Evolutionary conservation across 164 flowering plant species (phyloP).

Genomic region (Aristolochia contorta): DNA sequence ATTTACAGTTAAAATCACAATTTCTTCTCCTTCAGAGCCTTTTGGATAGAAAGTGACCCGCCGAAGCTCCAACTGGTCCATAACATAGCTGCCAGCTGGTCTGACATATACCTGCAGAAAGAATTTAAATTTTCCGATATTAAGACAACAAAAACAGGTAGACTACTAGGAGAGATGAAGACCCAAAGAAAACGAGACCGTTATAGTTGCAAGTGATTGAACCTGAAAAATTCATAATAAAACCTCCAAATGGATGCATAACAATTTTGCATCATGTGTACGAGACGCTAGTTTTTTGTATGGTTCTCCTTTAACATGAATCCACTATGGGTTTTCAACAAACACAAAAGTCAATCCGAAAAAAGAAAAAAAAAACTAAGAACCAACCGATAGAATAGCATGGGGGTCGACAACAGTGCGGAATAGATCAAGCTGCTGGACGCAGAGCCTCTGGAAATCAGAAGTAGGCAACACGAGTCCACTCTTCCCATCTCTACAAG

Average conservation of each 20-base stretch:
- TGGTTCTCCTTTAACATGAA: not conserved
- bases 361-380: not conserved
- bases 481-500: slow-evolving; percentile 19
- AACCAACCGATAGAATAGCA: slow-evolving; percentile 55
- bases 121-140: not conserved
- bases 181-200: no score
- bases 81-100: slow-evolving; percentile 92
- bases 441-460: slow-evolving; percentile 76
- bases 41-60: slow-evolving; percentile 50
- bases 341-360: not conserved
- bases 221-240: not conserved
- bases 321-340: not conserved
- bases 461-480: slow-evolving; percentile 55
- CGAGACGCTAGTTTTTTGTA: no score
- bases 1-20: slow-evolving; percentile 59
- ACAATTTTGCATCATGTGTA: no score
- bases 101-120: slow-evolving; percentile 70
- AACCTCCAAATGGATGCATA: not conserved
- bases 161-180: no score
- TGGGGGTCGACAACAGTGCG: slow-evolving; percentile 54
- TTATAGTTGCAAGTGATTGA: not conserved
- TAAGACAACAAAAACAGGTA: not conserved
- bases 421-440: slow-evolving; percentile 69
- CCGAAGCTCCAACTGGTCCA: slow-evolving; percentile 81
- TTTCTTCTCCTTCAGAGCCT: slow-evolving; percentile 26